These are phyloP conservation scores for Phoenix roebelenii DNA, from an alignment of 176 grass and related monocot genomes.

Conservation along the genomic window DNA sequence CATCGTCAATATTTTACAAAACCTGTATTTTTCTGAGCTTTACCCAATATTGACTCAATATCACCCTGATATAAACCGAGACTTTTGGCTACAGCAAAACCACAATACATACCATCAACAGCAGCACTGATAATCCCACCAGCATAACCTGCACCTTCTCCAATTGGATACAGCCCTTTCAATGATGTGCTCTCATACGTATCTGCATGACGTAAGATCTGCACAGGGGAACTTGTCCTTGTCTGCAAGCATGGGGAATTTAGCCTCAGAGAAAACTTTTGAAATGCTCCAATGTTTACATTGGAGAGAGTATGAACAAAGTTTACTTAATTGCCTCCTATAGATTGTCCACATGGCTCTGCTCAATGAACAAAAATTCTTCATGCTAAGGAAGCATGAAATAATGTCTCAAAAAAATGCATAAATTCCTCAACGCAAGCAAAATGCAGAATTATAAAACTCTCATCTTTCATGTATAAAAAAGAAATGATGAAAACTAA, in stretches of 20 bases:
- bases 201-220: conserved; percentile 51
- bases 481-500: too few species aligned
- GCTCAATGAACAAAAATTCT: not conserved
- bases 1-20: conserved; percentile 69
- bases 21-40: conserved; percentile 63
- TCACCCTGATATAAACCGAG: conserved; percentile 67
- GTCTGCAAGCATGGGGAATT: conserved; percentile 32
- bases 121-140: conserved; percentile 91
- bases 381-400: not conserved
- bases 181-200: conserved; percentile 76
- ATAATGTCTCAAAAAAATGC: too few species aligned
- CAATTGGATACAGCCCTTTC: conserved; percentile 67
- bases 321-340: too few species aligned
- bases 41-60: conserved; percentile 58
- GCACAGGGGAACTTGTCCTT: conserved; percentile 82
- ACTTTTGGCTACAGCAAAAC: conserved; percentile 79
- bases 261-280: too few species aligned
- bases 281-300: too few species aligned
- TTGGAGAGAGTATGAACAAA: too few species aligned
- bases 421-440: too few species aligned
- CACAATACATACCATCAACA: conserved; percentile 90
- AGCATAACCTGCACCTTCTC: conserved; percentile 92
- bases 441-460: too few species aligned
- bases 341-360: too few species aligned
- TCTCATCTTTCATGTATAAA: too few species aligned